These are phyloP conservation scores for Dactylellina drechsleri DNA, from an alignment of 2,329 filamentous ascomycete genomes.

Conservation along the genomic window DNA sequence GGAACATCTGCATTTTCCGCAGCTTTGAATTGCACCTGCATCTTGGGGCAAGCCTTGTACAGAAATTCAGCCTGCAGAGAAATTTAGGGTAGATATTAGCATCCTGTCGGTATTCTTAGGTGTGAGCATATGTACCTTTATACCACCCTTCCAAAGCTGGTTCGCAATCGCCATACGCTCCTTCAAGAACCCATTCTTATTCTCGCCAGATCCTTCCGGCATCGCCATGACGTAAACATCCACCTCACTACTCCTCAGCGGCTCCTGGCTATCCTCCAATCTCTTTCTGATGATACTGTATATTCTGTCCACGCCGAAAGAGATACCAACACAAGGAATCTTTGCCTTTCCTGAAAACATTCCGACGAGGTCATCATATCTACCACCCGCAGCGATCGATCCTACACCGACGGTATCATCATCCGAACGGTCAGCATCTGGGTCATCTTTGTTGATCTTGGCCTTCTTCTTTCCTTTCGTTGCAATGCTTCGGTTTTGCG, in stretches of 20 bases:
- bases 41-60: conserved; percentile 89
- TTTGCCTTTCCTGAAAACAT: conserved; percentile 88
- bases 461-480: conserved; percentile 66
- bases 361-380: conserved; percentile 91
- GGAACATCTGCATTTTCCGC: conserved; percentile 83
- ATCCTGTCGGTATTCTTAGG: too few relatives aligned
- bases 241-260: conserved; percentile 75
- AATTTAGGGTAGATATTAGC: conserved; percentile 44
- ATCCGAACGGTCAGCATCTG: conserved; percentile 75
- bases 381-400: conserved; percentile 86
- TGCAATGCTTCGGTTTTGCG: conserved; percentile 60
- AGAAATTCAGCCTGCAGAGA: conserved; percentile 76
- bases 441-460: conserved; percentile 65
- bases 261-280: conserved; percentile 69
- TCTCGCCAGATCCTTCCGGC: conserved; percentile 73
- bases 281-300: conserved; percentile 89
- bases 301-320: conserved; percentile 94
- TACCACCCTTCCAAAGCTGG: conserved; percentile 83
- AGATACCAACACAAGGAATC: conserved; percentile 90
- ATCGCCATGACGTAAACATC: conserved; percentile 97
- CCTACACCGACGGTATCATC: conserved; percentile 86
- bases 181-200: conserved; percentile 79
- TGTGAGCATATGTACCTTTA: conserved; percentile 70
- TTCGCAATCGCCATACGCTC: conserved; percentile 85
- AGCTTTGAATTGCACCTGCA: conserved; percentile 88